Percentiles rank a stretch among this genome's conserved stretches.
These are phyloP conservation scores for Mariannaea elegans DNA, from an alignment of 2,329 filamentous ascomycete species.

Conservation along the genomic window DNA sequence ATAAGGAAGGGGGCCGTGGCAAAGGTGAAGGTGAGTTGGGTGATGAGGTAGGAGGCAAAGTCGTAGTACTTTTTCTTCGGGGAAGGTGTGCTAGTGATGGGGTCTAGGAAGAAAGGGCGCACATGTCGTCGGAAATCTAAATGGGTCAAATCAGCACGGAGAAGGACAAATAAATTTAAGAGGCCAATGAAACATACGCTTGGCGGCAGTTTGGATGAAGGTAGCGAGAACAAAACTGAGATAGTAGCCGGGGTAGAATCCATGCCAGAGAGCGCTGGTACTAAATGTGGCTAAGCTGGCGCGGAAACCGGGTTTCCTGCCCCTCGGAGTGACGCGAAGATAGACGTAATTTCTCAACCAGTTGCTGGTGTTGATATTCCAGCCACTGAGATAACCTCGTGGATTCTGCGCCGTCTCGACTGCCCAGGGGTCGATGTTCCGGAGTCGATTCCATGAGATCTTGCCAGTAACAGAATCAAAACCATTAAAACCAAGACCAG, in stretches of 20 bases:
- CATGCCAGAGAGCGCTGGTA: constrained; percentile 97
- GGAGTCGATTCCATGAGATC: constrained; percentile 86
- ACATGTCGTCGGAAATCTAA: constrained; percentile 88
- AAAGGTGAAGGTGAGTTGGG: constrained; percentile 86
- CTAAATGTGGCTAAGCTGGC: constrained; percentile 93
- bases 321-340: constrained; percentile 90
- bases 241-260: constrained; percentile 97
- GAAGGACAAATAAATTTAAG: neutral
- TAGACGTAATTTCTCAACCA: constrained; percentile 98
- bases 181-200: constrained; percentile 71
- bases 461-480: constrained; percentile 85
- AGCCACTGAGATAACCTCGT: constrained; percentile 88
- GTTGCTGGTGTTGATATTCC: constrained; percentile 99
- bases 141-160: constrained; percentile 19
- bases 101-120: constrained; percentile 90
- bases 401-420: constrained; percentile 94
- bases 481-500: constrained; percentile 93
- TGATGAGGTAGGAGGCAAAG: constrained; percentile 75
- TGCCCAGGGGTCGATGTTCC: constrained; percentile 86
- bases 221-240: constrained; percentile 88
- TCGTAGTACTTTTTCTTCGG: constrained; percentile 89
- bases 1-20: constrained; percentile 85
- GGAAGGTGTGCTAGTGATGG: constrained; percentile 74
- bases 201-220: constrained; percentile 91
- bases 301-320: constrained; percentile 95